phyloP scores from a whole-genome alignment of 1,284 basidiomycete species.

The Puccinia coronata region DNA sequence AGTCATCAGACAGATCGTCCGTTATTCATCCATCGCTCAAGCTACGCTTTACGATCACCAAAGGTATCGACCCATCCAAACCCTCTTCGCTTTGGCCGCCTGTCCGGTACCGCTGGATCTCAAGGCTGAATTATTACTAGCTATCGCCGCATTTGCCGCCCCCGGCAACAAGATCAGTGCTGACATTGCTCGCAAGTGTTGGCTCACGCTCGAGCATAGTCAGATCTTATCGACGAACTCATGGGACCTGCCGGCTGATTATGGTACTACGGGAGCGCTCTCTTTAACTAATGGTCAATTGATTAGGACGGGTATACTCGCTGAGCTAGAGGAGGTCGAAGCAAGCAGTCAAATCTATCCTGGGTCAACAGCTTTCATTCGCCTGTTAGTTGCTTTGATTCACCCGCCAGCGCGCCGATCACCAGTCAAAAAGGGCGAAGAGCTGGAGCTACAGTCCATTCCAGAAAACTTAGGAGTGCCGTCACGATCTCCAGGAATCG shows the following conservation, averaged over 20 bases:
- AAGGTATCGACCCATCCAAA: slow-evolving; percentile 70
- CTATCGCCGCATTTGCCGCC: slow-evolving; percentile 73
- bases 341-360: slow-evolving; percentile 76
- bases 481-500: slow-evolving; percentile 74
- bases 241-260: slow-evolving; percentile 26
- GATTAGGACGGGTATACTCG: slow-evolving; percentile 43
- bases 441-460: slow-evolving; percentile 48
- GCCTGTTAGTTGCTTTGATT: slow-evolving; percentile 73
- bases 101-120: slow-evolving; percentile 83
- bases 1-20: slow-evolving; percentile 76
- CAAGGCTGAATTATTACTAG: slow-evolving; percentile 81
- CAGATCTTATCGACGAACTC: slow-evolving; percentile 48
- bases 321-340: slow-evolving; percentile 82
- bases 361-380: slow-evolving; percentile 81
- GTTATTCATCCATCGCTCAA: slow-evolving; percentile 74
- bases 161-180: slow-evolving; percentile 71
- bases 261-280: slow-evolving; percentile 17
- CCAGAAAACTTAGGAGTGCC: slow-evolving; percentile 67
- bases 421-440: slow-evolving; percentile 64
- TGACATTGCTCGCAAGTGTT: slow-evolving; percentile 67
- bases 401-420: slow-evolving; percentile 71
- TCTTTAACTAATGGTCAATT: slow-evolving; percentile 30
- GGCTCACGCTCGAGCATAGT: slow-evolving; percentile 49
- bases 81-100: slow-evolving; percentile 75
- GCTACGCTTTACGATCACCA: slow-evolving; percentile 75